Evolutionary conservation across 352 stramenopile genomes (phyloP).

Genomic region (Halophytophthora batemanensis): DNA sequence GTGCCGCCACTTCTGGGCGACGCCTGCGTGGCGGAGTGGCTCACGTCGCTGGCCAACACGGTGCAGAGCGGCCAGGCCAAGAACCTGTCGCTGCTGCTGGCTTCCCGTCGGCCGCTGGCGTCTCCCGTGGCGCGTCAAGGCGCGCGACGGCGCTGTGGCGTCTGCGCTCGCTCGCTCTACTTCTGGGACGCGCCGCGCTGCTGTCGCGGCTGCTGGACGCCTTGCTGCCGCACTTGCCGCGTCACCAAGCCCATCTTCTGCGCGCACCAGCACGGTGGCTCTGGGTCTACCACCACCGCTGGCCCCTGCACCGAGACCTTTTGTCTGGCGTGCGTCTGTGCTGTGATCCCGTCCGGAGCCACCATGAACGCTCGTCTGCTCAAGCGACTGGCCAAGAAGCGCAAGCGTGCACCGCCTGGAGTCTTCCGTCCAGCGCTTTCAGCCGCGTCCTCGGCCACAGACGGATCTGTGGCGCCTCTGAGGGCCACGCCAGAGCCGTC

Average conservation of each 20-base stretch:
- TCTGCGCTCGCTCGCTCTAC: conserved; percentile 56
- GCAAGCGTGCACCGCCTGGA: conserved; percentile 28
- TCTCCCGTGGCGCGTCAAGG: background rate
- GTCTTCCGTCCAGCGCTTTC: conserved; percentile 39
- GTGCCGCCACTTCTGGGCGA: conserved; percentile 53
- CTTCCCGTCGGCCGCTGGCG: conserved; percentile 16
- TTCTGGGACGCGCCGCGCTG: conserved; percentile 61
- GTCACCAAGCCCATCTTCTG: conserved; percentile 77
- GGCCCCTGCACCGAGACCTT: conserved; percentile 72
- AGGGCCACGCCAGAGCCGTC: conserved; percentile 3
- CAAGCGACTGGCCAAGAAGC: conserved; percentile 62
- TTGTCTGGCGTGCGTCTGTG: conserved; percentile 68
- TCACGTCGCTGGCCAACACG: conserved; percentile 60
- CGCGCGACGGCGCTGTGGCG: conserved; percentile 34
- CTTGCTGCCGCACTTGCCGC: conserved; percentile 59
- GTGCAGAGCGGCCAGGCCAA: conserved; percentile 69
- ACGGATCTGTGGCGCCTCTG: conserved; percentile 24
- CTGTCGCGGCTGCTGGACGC: conserved; percentile 66
- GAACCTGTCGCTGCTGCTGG: conserved; percentile 61
- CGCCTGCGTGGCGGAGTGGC: conserved; percentile 50
- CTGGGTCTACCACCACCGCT: conserved; percentile 15
- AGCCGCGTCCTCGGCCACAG: conserved; percentile 22
- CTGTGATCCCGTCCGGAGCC: conserved; percentile 56
- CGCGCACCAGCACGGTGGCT: conserved; percentile 45
- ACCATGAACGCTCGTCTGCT: conserved; percentile 68